These are phyloP conservation scores for Spiraea crenata DNA, from an alignment of 331 rosid species.

Conservation along the genomic window DNA sequence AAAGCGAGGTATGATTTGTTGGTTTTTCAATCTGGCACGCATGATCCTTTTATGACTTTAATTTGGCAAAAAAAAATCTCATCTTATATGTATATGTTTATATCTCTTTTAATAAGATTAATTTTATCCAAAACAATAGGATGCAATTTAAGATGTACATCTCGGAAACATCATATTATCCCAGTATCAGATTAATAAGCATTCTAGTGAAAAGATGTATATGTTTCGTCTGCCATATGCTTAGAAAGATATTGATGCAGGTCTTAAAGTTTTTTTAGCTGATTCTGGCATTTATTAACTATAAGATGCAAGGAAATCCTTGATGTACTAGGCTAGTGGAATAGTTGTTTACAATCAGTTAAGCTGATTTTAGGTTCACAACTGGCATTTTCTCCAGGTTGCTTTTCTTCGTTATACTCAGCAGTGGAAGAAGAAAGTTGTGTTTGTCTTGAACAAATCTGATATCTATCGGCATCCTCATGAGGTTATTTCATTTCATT, in stretches of 20 bases:
- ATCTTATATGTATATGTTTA: not conserved
- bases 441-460: conserved; percentile 87
- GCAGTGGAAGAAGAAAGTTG: conserved; percentile 98
- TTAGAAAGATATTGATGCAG: not conserved
- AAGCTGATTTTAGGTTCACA: conserved; percentile 17
- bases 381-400: conserved; percentile 52
- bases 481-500: conserved; percentile 51
- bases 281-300: not conserved
- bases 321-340: not conserved
- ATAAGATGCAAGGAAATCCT: not conserved
- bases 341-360: conserved; percentile 10
- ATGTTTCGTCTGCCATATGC: not conserved
- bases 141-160: not conserved
- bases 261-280: not conserved
- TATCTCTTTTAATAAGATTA: not conserved
- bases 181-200: not conserved
- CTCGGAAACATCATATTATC: not conserved
- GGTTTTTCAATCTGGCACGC: conserved; percentile 15
- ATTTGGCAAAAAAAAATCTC: not conserved
- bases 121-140: not conserved
- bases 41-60: not conserved
- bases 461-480: conserved; percentile 70
- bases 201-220: too few species aligned
- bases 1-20: conserved; percentile 77
- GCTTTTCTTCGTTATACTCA: conserved; percentile 87